Conservation (phyloP, 495 filamentous ascomycete species). For the Aspergillus affinis region DNA sequence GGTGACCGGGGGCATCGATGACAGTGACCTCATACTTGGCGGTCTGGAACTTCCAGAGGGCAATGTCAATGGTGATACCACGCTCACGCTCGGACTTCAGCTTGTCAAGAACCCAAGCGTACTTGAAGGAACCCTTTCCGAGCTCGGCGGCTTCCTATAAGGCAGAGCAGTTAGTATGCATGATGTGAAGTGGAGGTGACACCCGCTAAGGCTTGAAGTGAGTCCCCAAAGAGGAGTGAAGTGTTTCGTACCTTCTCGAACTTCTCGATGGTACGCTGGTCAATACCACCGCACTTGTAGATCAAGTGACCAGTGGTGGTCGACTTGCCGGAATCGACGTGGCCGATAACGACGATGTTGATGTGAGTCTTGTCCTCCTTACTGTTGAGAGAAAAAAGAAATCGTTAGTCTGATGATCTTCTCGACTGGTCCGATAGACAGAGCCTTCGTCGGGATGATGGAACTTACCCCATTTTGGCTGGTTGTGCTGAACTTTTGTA, state of each 20-base stretch:
- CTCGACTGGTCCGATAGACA: neutral
- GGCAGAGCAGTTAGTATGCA: neutral
- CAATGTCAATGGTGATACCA: constrained; percentile 99
- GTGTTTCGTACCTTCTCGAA: constrained; percentile 73
- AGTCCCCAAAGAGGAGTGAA: neutral
- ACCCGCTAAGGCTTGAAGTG: no score
- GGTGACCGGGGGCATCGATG: constrained; percentile 99
- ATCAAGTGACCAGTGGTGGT: constrained; percentile 98
- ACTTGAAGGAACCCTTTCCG: constrained; percentile 99
- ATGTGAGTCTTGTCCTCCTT: constrained; percentile 85
- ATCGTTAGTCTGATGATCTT: neutral
- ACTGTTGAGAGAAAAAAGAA: constrained; percentile 43
- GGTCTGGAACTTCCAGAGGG: constrained; percentile 99
- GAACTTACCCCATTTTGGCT: constrained; percentile 53
- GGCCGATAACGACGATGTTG: constrained; percentile 98
- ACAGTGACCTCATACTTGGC: constrained; percentile 98
- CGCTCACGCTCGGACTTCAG: constrained; percentile 99
- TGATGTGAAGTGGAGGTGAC: neutral
- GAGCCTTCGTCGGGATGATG: constrained; percentile 1
- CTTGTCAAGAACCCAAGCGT: constrained; percentile 99
- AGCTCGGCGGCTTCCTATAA: constrained; percentile 90
- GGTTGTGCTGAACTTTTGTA: constrained; percentile 44
- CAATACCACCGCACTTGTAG: constrained; percentile 99
- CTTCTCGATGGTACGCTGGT: constrained; percentile 99
- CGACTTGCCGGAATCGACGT: constrained; percentile 99